Base-by-base conservation (phyloP, 176 grass and related monocot species). In the barley (Hordeum vulgare) region DNA sequence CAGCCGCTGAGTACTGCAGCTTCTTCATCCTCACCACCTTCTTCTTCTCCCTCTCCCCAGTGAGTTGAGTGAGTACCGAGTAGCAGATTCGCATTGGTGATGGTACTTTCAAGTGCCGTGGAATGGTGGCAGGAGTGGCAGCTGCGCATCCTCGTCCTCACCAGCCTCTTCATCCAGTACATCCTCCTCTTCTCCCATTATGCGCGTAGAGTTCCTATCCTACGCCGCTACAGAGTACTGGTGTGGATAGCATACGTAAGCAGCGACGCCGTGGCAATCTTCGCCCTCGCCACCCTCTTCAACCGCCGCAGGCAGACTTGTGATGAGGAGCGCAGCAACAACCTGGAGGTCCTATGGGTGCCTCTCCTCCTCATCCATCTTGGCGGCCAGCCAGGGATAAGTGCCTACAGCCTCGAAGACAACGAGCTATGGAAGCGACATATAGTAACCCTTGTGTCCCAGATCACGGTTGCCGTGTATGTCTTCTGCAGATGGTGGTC, bases 141-240 rank as follows among this genome's bases (percentile, higher is more conserved):
- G 51, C 51, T 56, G 51, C 51, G 51, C 18, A 9, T 56, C 51
- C 51, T 56, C 18, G 18, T 54, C 51, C 18, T 54, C 51, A 21
- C 2, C 51, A 54, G 51, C 6, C 49, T 53, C 49, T 53, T 53
- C 49, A 20, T 53, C 2, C 49, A 20, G 17, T 53, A 53, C 49
- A 7, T 53, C 17, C 49, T 53, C 49, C 2, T 0, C 17, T 53
- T 20, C 1, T 18, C 49, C 2, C 0, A 0, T 2, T 53, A 0
- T 0, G 6, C 2, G 0, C 49, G 49, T 20, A 54, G 0, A 20
- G 1, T 1, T 3, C 51, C 51, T 54, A 0, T 0, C 51, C 18
- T 54, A 8, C 51, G 2, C 0, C 8, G 18, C 0, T 21, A 21
- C 0, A 54, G 51, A 21, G 51, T 54, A 7, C 51, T 54, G 51